These are phyloP conservation scores for Nigrospora sphaerica DNA, from an alignment of 2,329 filamentous ascomycete species.

Conservation along the genomic window DNA sequence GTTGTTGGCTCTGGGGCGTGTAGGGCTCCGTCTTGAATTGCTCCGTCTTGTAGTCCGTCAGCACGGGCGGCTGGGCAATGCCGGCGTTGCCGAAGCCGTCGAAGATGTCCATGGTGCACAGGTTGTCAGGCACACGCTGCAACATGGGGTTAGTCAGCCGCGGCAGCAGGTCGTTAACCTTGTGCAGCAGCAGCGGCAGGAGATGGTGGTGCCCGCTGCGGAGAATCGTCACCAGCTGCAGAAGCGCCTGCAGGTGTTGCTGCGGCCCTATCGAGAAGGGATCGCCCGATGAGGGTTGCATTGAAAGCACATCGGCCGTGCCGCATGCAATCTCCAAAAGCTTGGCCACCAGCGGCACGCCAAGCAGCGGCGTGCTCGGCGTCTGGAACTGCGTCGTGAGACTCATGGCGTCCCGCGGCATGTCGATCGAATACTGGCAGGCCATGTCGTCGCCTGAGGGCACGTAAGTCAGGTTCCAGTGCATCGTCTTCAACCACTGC, in stretches of 20 bases:
- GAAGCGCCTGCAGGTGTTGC: conserved; percentile 65
- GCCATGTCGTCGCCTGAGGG: conserved; percentile 45
- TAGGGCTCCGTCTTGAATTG: conserved; percentile 24
- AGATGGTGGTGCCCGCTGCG: conserved; percentile 73
- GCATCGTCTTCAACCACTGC: conserved; percentile 57
- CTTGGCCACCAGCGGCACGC: conserved; percentile 73
- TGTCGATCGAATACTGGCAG: conserved; percentile 56
- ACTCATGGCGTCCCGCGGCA: conserved; percentile 55
- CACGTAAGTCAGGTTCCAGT: conserved; percentile 55
- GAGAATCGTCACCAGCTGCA: conserved; percentile 60
- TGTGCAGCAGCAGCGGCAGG: conserved; percentile 67
- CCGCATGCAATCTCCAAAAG: conserved; percentile 70
- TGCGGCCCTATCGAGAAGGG: conserved; percentile 61
- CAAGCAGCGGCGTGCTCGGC: conserved; percentile 67
- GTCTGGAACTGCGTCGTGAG: conserved; percentile 67
- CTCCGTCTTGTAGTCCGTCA: conserved; percentile 39
- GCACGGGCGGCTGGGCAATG: conserved; percentile 46
- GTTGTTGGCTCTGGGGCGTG: conserved; percentile 10
- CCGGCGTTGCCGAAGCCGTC: conserved; percentile 59
- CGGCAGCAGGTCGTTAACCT: conserved; percentile 66
- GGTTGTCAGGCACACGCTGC: conserved; percentile 48
- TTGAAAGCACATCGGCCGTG: conserved; percentile 65
- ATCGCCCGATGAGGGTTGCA: conserved; percentile 52
- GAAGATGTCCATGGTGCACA: conserved; percentile 52
- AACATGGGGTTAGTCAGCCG: conserved; percentile 54